Base-by-base conservation (phyloP, 192 early-diverging fungal species). In the Phlyctochytrium bullatum region DNA sequence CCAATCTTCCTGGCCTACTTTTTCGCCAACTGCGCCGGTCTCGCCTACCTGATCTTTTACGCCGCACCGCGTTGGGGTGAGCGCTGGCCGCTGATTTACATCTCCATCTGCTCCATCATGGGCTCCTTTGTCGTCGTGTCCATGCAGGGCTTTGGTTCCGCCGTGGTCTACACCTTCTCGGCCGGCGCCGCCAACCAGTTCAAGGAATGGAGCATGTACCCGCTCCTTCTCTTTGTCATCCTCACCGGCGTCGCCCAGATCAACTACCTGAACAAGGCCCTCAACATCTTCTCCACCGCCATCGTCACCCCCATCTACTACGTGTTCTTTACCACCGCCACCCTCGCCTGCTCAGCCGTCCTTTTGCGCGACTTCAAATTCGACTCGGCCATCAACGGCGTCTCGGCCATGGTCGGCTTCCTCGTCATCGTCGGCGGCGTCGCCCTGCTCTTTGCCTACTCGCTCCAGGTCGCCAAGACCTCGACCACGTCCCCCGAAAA, bases 241-340 rank as follows among this genome's bases (percentile, higher is more conserved):
- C 67, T 69, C 28, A 78, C 76, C 3, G 77, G 80, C 4, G 57
- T 87, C 20, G 74, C 80, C 0, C 88, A 91, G 66, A 83, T 91
- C 70, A 77, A 89, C 67, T 89, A 82, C 61, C 78, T 90, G 23
- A 91, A 91, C 77, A 86, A 86, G 71, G 85, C 89, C 0, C 76
- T 91, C 34, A 85, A 89, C 56, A 59, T 76, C 36, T 91, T 89
- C 77, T 83, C 82, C 31, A 88, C 88, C 2, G 86, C 89, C 30
- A 79, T 90, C 61, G 88, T 90, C 36, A 91, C 89, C 12, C 90
- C 90, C 0, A 80, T 90, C 2, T 89, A 89, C 71, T 91, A 90
- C 69, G 90, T 91, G 6, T 85, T 82, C 40, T 91, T 91, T 68
- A 87, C 90, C 0, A 83, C 85, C 32, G 75, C 84, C 1, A 90